Evolutionary conservation across 257 asterid genomes (phyloP), one percentile per base, ranked within the genome.

Genomic region (Striga asiatica): DNA sequence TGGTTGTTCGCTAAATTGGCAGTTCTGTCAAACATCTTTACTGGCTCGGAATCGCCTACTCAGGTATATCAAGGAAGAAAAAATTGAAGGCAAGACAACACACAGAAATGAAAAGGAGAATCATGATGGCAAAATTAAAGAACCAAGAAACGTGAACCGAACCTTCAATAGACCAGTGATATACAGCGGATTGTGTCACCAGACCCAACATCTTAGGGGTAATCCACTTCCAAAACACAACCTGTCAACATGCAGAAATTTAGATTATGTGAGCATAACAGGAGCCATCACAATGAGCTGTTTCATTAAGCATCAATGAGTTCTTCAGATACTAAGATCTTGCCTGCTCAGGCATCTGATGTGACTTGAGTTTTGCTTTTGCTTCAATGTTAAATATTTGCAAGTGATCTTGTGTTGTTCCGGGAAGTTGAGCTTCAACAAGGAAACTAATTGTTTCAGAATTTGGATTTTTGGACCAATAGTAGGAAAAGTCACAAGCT

Each of bases 341-440:
- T 67, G 81, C 98, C 98, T 82, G 97, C 83, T 92, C 97, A 56
- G 99, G 95, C 97, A 92, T 92, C 81, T 84, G 97, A 75, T 88
- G 75, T 4, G 99, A 84, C 71, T 92, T 92, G 32, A 92, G 74
- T 71, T 92, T 92, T 58, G 95, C 84, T 65, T 92, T 92, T 32
- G 94, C 86, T 77, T 92, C 99, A 34, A 92, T 92, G 78, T 92
- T 92, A 74, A 92, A 92, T 71, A 92, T 92, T 80, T 92, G 99
- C 67, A 92, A 74, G 76, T 88, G 99, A 66, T 92, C 99, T 62
- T 88, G 95, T 62, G 84, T 81, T 58, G 97, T 88, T 53, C 97
- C 99, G 9, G 92, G 80, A 64, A 85, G 82, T 92, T 82, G 99
- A 65, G 99, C 99, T 92, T 71, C 86, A 81, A 27, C 67, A 64